phyloP scores from a whole-genome alignment of 495 filamentous ascomycete species.

The Penicillium ucsense region DNA sequence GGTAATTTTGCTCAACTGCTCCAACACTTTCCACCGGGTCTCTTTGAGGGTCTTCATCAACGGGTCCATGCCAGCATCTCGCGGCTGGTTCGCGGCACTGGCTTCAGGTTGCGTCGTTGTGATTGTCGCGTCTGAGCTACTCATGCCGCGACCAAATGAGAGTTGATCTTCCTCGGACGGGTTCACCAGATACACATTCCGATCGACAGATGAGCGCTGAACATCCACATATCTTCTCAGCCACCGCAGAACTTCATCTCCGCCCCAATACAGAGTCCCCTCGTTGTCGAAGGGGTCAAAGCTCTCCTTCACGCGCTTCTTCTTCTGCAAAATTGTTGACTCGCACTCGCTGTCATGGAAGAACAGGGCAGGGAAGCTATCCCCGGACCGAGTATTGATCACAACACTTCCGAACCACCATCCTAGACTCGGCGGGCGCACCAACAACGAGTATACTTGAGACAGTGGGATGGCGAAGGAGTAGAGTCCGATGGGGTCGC shows the following conservation, averaged over 20 bases:
- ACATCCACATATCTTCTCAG: constrained; percentile 72
- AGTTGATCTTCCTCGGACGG: constrained; percentile 74
- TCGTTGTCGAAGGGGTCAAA: constrained; percentile 86
- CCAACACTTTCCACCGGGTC: constrained; percentile 88
- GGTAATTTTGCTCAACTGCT: constrained; percentile 92
- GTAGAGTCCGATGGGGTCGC: constrained; percentile 68
- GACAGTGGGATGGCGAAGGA: constrained; percentile 87
- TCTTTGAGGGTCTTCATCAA: constrained; percentile 92
- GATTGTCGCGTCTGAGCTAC: constrained; percentile 22
- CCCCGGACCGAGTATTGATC: constrained; percentile 80
- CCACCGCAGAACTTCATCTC: constrained; percentile 92
- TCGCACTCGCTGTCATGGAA: constrained; percentile 97
- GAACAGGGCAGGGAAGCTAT: constrained; percentile 90
- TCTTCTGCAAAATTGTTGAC: constrained; percentile 88
- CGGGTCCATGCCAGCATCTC: constrained; percentile 84
- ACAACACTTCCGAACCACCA: constrained; percentile 98
- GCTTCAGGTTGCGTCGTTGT: constrained; percentile 24
- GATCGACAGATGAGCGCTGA: constrained; percentile 73
- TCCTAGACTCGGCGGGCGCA: constrained; percentile 84
- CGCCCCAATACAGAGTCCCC: constrained; percentile 91
- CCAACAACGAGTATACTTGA: constrained; percentile 80
- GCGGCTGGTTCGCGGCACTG: constrained; percentile 21
- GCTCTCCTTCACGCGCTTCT: constrained; percentile 65
- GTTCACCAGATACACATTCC: constrained; percentile 83
- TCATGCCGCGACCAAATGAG: constrained; percentile 55